Evolutionary conservation across 1,284 basidiomycete species (phyloP).

Genomic region (Apiotrichum akiyoshidainum): DNA sequence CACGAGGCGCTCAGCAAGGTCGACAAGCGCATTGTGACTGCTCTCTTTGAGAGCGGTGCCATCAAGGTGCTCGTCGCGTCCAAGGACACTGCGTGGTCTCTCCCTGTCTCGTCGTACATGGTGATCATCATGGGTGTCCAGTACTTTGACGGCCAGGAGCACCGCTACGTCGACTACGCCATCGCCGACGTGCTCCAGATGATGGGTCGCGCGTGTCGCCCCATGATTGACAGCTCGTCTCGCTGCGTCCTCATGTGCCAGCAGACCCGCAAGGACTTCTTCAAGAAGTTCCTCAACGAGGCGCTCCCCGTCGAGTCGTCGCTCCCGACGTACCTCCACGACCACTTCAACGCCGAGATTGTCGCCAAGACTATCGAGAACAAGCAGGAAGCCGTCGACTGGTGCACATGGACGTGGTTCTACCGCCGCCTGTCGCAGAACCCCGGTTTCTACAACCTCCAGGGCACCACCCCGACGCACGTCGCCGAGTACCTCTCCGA

Average conservation of each 20-base stretch:
- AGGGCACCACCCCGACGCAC: slow-evolving; percentile 88
- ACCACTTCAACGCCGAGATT: slow-evolving; percentile 98
- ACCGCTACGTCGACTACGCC: slow-evolving; percentile 95
- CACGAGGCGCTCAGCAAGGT: slow-evolving; percentile 89
- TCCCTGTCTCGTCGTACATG: slow-evolving; percentile 91
- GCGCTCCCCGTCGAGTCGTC: slow-evolving; percentile 97
- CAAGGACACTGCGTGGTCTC: slow-evolving; percentile 93
- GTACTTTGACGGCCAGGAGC: slow-evolving; percentile 90
- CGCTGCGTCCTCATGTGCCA: slow-evolving; percentile 96
- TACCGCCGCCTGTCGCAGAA: slow-evolving; percentile 96
- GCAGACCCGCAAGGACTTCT: slow-evolving; percentile 93
- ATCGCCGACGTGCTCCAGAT: slow-evolving; percentile 97
- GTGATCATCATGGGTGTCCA: slow-evolving; percentile 99
- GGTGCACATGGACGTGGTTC: slow-evolving; percentile 59
- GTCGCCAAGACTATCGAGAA: slow-evolving; percentile 98
- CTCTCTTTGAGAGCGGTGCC: slow-evolving; percentile 89
- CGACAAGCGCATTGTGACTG: slow-evolving; percentile 89
- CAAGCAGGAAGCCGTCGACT: slow-evolving; percentile 91
- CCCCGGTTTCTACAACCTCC: slow-evolving; percentile 79
- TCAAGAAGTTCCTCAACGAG: slow-evolving; percentile 97
- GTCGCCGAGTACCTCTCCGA: slow-evolving; percentile 93
- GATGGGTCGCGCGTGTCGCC: slow-evolving; percentile 94
- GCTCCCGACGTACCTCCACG: slow-evolving; percentile 80
- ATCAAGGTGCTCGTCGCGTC: slow-evolving; percentile 92
- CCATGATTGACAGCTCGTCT: slow-evolving; percentile 76